Base-by-base conservation (phyloP, 108 stramenopile genomes). In the Nitzschia sp. region DNA sequence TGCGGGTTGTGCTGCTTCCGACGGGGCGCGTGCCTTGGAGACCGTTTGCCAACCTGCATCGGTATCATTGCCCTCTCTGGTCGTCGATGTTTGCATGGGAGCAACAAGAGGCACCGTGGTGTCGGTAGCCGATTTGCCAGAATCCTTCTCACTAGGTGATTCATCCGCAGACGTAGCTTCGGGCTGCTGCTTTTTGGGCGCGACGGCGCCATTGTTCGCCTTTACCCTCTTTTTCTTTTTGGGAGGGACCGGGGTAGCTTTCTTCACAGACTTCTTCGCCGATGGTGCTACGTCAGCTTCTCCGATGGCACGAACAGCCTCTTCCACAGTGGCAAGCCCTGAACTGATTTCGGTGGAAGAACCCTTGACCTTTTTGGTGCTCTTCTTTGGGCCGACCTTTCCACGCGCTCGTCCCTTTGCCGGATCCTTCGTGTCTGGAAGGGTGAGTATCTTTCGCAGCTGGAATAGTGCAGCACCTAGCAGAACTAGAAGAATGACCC, bases 401-500 rank as follows among this genome's bases (percentile, higher is more conserved):
- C 19, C 19, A 50, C 19, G 9, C 19, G 48, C 13, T n/a, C 48
- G 48, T 21, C 48, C 30, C 44, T 48, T 46, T 11, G 27, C 2
- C n/a, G 2, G 23, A 52, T 48, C 63, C 36, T 48, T 67, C 2
- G 66, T 13, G 16, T 45, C 34, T 3, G 74, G 67, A 1, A 19
- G n/a, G 28, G 27, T 53, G 22, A 75, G 22, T 3, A 30, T 59
- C 60, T 82, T 78, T 31, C 64, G 65, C 26, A 78, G 29, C 31
- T 79, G 67, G 45, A 79, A 73, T 4, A 72, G 0, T 19, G 45
- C 67, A 13, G 50, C 53, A 23, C 61, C 71, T 15, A 83, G 3
- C 33, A 77, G 27, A 8, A 80, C 29, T 55, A 80, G 35, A 1
- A 83, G 3, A 16, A 77, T 63, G 21, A 76, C 25, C 82, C 82